Base-by-base conservation (phyloP, 495 filamentous ascomycete species). In the Lasiosphaeris hirsuta region DNA sequence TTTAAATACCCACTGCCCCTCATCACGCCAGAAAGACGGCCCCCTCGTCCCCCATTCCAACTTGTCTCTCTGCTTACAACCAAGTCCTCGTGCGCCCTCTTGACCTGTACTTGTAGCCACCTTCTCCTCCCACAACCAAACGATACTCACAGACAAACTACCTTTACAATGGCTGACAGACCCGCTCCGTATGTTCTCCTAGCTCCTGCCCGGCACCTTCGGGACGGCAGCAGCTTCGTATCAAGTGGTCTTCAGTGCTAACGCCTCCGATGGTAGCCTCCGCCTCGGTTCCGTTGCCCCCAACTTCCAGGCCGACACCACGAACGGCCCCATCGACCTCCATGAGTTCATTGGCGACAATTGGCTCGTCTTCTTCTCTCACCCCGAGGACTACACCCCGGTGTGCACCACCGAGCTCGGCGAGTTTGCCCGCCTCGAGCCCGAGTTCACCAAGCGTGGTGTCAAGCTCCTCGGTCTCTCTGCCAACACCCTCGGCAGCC, bases 361-460 rank as follows among this genome's bases (percentile, higher is more conserved):
- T 62, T 98, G 94, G 94, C 87, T 90, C 59, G 83, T 98, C 63
- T 84, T 97, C 71, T 98, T 97, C 86, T 96, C 92, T 35, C 94
- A 98, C 81, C 94, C 94, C 34, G 91, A 94, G 73, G 88, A 92
- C 75, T 92, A 86, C 78, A 92, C 92, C 7, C 92, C 92, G 61
- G 91, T 98, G 62, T 98, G 94, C 82, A 98, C 94, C 73, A 98
- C 94, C 57, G 94, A 98, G 84, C 88, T 98, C 63, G 94, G 94
- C 70, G 95, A 95, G 60, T 96, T 80, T 69, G 92, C 95, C 64
- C 96, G 96, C 76, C 88, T 97, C 60, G 90, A 96, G 82, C 90
- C 92, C 56, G 94, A 98, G 78, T 98, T 98, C 82, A 81, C 81
- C 68, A 90, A 90, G 78, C 89, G 94, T 64, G 89, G 88, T 57